Evolutionary conservation across 2,329 filamentous ascomycete genomes (phyloP).

Genomic region (Leptographium galeiforme): DNA sequence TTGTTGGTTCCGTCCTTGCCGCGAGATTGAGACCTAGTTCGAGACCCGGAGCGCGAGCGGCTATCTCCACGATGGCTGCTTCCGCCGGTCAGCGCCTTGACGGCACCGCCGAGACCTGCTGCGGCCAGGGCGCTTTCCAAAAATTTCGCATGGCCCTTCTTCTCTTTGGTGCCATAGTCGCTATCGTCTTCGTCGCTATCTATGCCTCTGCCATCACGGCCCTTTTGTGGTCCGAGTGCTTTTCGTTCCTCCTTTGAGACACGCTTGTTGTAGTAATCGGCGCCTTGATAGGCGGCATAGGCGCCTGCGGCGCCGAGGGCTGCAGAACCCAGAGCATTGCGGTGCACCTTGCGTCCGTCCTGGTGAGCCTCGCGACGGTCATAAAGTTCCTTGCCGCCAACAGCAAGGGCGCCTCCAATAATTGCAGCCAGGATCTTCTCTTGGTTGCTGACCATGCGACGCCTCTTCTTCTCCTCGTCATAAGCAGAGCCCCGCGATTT

Average conservation of each 20-base stretch:
- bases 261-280: conserved; percentile 49
- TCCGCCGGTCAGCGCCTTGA: conserved; percentile 41
- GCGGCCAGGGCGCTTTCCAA: conserved; percentile 49
- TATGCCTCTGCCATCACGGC: conserved; percentile 35
- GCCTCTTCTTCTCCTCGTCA: conserved; percentile 41
- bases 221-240: conserved; percentile 37
- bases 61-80: conserved; percentile 28
- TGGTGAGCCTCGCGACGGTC: conserved; percentile 46
- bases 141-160: conserved; percentile 50
- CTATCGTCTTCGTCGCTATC: conserved; percentile 45
- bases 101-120: conserved; percentile 47
- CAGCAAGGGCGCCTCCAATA: conserved; percentile 49
- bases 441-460: conserved; percentile 44
- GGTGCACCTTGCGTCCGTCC: conserved; percentile 33
- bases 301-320: conserved; percentile 52
- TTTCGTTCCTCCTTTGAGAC: conserved; percentile 40
- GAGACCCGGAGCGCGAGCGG: conserved; percentile 28
- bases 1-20: conserved; percentile 37
- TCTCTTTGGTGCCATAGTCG: conserved; percentile 43
- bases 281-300: conserved; percentile 49
- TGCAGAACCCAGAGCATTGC: conserved; percentile 45
- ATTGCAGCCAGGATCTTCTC: conserved; percentile 56
- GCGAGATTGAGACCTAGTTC: conserved; percentile 35
- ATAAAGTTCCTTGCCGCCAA: conserved; percentile 52
- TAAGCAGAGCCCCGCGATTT: conserved; percentile 38